These are phyloP conservation scores for Boletus rufocinnamomeus DNA, from an alignment of 768 basidiomycete genomes.

Conservation along the genomic window DNA sequence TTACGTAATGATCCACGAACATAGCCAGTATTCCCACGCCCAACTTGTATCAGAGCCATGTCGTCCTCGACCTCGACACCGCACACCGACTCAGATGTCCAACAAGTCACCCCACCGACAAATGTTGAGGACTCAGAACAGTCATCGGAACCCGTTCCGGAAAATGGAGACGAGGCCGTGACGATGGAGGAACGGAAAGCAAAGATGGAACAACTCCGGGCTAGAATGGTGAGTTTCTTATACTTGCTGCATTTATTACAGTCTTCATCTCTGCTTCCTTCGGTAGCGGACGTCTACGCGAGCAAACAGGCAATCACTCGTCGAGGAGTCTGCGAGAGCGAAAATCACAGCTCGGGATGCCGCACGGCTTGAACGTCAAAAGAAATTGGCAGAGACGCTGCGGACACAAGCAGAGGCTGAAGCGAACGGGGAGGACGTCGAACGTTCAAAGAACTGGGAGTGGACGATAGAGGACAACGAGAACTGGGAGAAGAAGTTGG, in stretches of 20 bases:
- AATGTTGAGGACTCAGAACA: slow-evolving; percentile 32
- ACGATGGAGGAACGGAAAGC: slow-evolving; percentile 74
- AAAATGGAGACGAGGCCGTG: slow-evolving; percentile 26
- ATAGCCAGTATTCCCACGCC: neutral
- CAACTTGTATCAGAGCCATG: slow-evolving; percentile 10
- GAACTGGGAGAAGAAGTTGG: slow-evolving; percentile 52
- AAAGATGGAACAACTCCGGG: slow-evolving; percentile 74
- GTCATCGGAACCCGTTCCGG: slow-evolving; percentile 26
- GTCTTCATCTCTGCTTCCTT: neutral
- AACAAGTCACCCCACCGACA: neutral
- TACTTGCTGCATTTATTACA: neutral
- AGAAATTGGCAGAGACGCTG: slow-evolving; percentile 85
- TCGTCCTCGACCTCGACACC: slow-evolving; percentile 13
- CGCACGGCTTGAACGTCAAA: slow-evolving; percentile 84
- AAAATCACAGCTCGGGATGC: slow-evolving; percentile 79
- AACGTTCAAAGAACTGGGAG: slow-evolving; percentile 96
- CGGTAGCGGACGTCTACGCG: slow-evolving; percentile 71
- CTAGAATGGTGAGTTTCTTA: slow-evolving; percentile 64
- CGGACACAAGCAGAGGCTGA: slow-evolving; percentile 86
- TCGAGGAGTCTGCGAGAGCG: slow-evolving; percentile 80
- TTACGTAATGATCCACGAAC: slow-evolving; percentile 16
- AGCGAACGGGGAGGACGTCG: slow-evolving; percentile 92
- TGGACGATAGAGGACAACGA: slow-evolving; percentile 35
- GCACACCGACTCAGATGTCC: neutral
- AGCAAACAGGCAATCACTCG: slow-evolving; percentile 82